Evolutionary conservation across 2,329 filamentous ascomycete species (phyloP).

Genomic region (Neonectria faginata): DNA sequence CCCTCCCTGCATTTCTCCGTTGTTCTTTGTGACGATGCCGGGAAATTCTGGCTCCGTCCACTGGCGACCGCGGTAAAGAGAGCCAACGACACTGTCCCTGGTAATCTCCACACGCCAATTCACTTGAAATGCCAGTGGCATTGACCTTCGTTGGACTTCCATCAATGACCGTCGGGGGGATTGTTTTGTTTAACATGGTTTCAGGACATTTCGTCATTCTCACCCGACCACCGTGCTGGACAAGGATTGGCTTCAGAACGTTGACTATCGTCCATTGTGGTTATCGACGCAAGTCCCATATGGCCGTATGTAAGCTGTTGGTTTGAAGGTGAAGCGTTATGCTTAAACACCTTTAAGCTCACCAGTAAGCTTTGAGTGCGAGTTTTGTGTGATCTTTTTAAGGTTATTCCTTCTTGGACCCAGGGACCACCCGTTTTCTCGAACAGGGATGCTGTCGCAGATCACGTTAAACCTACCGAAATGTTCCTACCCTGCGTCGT

Average conservation of each 20-base stretch:
- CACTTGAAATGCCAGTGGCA: not conserved
- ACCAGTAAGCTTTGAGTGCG: constrained; percentile 17
- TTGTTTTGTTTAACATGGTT: constrained; percentile 21
- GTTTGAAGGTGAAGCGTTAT: constrained; percentile 5
- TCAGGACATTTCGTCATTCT: constrained; percentile 14
- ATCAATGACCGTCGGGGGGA: not conserved
- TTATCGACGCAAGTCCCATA: not conserved
- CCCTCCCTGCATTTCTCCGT: not conserved
- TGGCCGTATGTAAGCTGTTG: not conserved
- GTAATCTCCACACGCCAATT: constrained; percentile 6
- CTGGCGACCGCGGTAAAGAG: not conserved
- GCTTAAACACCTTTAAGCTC: constrained; percentile 24
- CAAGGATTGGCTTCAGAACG: not conserved
- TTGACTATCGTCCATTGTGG: not conserved
- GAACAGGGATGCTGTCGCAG: constrained; percentile 18
- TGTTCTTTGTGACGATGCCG: constrained; percentile 7
- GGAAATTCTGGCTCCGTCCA: constrained; percentile 18
- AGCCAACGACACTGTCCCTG: not conserved
- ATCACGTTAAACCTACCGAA: not conserved
- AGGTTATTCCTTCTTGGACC: constrained; percentile 14
- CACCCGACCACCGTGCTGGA: not conserved
- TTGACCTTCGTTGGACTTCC: constrained; percentile 1
- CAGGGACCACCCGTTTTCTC: not conserved
- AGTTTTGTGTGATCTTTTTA: not conserved
- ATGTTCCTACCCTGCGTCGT: constrained; percentile 10